Conservation (phyloP, 768 basidiomycete genomes). For the Pleurotus tuber-regium region DNA sequence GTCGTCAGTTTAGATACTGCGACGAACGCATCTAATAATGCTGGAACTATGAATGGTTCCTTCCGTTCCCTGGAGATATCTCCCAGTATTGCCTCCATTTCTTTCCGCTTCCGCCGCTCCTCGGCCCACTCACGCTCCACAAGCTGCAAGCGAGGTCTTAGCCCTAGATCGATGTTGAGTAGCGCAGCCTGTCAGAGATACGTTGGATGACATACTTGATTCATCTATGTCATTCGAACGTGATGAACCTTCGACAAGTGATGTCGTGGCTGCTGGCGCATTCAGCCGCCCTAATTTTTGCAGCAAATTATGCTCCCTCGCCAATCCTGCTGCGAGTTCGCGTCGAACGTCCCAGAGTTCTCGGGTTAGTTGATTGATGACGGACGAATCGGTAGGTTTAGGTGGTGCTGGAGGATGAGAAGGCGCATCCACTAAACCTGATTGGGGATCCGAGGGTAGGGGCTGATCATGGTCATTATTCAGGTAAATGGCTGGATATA, state of each 20-base stretch:
- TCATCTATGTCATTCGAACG: not conserved
- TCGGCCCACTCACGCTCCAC: conserved; percentile 32
- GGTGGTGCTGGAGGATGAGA: not conserved
- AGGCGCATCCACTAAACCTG: not conserved
- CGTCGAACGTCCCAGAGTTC: conserved; percentile 26
- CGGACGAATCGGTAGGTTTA: not conserved
- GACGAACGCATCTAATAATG: conserved; percentile 53
- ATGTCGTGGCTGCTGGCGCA: conserved; percentile 11
- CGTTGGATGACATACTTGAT: not conserved
- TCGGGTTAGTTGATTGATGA: conserved; percentile 16
- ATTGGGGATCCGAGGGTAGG: too few relatives aligned
- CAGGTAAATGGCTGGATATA: not conserved
- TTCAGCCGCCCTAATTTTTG: conserved; percentile 22
- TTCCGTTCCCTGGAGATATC: conserved; percentile 50
- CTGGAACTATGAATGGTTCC: conserved; percentile 56
- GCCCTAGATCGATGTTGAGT: conserved; percentile 15
- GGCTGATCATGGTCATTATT: too few relatives aligned
- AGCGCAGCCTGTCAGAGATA: not conserved
- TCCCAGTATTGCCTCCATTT: conserved; percentile 40
- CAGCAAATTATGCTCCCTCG: conserved; percentile 24
- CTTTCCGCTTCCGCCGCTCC: conserved; percentile 33
- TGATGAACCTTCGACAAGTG: conserved; percentile 1
- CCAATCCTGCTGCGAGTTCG: conserved; percentile 21
- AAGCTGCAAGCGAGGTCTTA: conserved; percentile 22
- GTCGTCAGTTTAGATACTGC: conserved; percentile 45